Base-by-base conservation (phyloP, 2,329 filamentous ascomycete genomes). In the Fusarium poae region DNA sequence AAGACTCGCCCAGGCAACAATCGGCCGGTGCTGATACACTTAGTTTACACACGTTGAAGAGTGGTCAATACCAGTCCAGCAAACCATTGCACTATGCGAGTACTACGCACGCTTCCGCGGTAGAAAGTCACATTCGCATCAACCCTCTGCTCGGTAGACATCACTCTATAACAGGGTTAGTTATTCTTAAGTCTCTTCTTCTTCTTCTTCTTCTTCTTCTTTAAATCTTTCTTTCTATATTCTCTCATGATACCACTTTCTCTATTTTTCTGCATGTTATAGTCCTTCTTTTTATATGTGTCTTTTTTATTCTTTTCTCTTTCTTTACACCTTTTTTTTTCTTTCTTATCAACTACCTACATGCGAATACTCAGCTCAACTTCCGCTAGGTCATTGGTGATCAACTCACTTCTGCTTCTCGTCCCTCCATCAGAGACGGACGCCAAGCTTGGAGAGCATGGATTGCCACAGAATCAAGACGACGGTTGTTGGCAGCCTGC, bases 71-170 rank as follows among this genome's bases (percentile, higher is more conserved):
- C 78, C 82, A 55, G 78, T 82, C 72, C 85, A 86, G 82, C 85
- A 88, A 75, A 78, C 85, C 21, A 81, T 86, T 70, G 75, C 86
- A 68, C 79, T 87, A 21, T 87, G 84, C 77, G 86, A 88, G 75
- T 81, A 84, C 72, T 87, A 86, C 70, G 77, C 83, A 51, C 82
- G 85, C 59, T 88, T 88, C 75, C 80, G 85, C 62, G 85, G 85
- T 72, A 81, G 82, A 68, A 83, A 77, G 52, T 78, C 82, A 77
- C 80, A 82, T 39, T 79, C 80, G 40, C 81, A 82, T 56, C 79
- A 78, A 62, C 77, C 84, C 65, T 87, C 86, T 68, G 76, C 80
- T 65, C 78, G 79, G 69, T 88, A 87, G 76, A 79, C 80, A 73
- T 78, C 78, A 59, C 74, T 88, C 64, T 87, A 84, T 77, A 80